Evolutionary conservation across 2,329 filamentous ascomycete species (phyloP), one percentile per base, ranked within the genome.

Genomic region (Calonectria pseudoturangicola): DNA sequence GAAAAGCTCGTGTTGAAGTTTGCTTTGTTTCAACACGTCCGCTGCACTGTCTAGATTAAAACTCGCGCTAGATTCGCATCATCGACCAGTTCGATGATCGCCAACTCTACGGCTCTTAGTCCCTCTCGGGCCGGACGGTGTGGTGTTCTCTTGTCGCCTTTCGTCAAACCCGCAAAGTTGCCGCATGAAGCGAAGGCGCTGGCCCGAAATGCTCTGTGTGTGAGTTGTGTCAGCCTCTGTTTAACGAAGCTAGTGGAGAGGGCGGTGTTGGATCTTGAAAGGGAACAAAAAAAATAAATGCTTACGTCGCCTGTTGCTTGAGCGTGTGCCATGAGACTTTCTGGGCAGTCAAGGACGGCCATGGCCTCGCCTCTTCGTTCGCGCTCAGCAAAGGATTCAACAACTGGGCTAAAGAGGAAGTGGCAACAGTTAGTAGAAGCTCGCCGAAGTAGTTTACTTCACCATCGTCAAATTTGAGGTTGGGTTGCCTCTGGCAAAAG

Each of bases 271-370:
- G 62, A 60, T 54, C 33, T 25, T 7, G 3, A 18, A 62, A 16
- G 30, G 9, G 30, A 33, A 33, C 4, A 33, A 33, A 33, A 33
- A 33, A 33, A 33, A 33, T 5, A 39, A 47, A 58, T 13, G 16
- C 89, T 77, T 79, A 92, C 91, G 76, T 91, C 88, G 39, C 86
- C 86, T 36, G 85, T 85, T 74, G 87, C 87, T 75, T 89, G 86
- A 2, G 91, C 89, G 50, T 90, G 87, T 85, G 90, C 91, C 86
- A 91, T 89, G 60, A 93, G 82, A 69, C 89, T 82, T 78, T 92
- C 90, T 0, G 90, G 90, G 30, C 82, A 87, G 74, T 90, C 88
- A 2, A 93, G 86, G 47, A 92, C 86, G 13, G 87, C 84, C 25
- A 88, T 84, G 15, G 91, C 91, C 73, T 87, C 85, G 54, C 87